Base-by-base conservation (phyloP, 805 yeast genomes). In the Starmerella davenportii region DNA sequence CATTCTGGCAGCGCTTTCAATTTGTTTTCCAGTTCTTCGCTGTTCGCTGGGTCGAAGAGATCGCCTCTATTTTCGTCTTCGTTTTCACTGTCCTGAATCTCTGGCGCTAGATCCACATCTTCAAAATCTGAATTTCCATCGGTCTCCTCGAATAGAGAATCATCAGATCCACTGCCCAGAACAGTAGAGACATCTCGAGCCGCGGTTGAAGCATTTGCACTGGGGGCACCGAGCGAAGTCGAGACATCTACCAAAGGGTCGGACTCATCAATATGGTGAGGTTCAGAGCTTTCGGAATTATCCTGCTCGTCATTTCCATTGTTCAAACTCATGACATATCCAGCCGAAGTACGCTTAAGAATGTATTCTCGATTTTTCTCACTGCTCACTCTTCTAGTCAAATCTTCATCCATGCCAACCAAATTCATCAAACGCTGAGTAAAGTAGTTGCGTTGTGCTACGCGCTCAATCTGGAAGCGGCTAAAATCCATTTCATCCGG, bases 401-500 rank as follows among this genome's bases (percentile, higher is more conserved):
- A 35, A 37, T 58, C 62, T 5, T 58, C 62, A 28, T 76, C 79
- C 73, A 80, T 66, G 0, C 95, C 96, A 7, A 80, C 70, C 1
- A 78, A 72, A 45, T 74, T 75, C 80, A 90, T 76, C 29, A 90
- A 62, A 46, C 72, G 68, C 57, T 90, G 96, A 0, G 98, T 87
- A 47, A 78, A 74, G 53, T 71, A 84, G 55, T 90, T 90, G 44
- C 99, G 66, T 54, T 82, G 82, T 48, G 81, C 79, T 1, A 90
- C 96, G 70, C 87, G 79, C 49, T 79, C 74, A 43, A 90, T 80
- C 56, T 90, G 99, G 56, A 90, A 90, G 49, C 70, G 76, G 15
- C 95, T 84, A 51, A 90, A 90, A 43, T 84, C 95, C 71, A 80
- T 67, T 38, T 85, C 72, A 50, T 79, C 66, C 0, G 95, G 93